Evolutionary conservation across 208 protist species (phyloP).

Genomic region (Trypanosoma melophagium): DNA sequence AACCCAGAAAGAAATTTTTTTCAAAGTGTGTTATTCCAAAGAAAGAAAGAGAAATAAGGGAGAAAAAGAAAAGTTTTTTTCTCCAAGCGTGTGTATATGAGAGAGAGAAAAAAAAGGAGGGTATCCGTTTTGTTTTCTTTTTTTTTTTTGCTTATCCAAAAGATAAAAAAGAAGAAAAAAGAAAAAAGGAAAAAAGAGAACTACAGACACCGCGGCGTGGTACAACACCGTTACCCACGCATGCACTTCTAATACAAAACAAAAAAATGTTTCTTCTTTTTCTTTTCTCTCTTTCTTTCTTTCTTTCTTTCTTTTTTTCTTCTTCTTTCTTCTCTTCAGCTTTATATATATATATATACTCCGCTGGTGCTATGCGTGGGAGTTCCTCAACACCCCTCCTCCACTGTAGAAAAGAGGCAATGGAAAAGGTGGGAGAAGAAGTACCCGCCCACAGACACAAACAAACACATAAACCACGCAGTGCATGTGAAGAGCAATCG

Average conservation of each 20-base stretch:
- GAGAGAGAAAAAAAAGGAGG: too few species aligned
- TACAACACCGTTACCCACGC: too few species aligned
- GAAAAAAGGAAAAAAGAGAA: neutral
- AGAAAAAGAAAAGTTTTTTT: too few species aligned
- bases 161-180: neutral
- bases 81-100: too few species aligned
- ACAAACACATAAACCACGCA: neutral
- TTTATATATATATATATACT: neutral
- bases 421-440: neutral
- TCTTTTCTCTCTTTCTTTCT: neutral
- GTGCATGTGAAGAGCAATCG: neutral
- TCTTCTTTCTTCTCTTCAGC: neutral
- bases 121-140: too few species aligned
- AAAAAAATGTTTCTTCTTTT: neutral
- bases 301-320: conserved; percentile 2
- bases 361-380: neutral
- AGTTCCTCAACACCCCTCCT: neutral
- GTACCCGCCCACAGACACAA: neutral
- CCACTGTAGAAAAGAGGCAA: neutral
- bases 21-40: too few species aligned
- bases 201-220: neutral
- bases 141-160: conserved; percentile 5
- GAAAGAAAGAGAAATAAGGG: too few species aligned
- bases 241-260: neutral
- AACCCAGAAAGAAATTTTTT: too few species aligned